These are phyloP conservation scores for Asterochloris erici DNA, from an alignment of 139 green algal genomes.

Conservation along the genomic window DNA sequence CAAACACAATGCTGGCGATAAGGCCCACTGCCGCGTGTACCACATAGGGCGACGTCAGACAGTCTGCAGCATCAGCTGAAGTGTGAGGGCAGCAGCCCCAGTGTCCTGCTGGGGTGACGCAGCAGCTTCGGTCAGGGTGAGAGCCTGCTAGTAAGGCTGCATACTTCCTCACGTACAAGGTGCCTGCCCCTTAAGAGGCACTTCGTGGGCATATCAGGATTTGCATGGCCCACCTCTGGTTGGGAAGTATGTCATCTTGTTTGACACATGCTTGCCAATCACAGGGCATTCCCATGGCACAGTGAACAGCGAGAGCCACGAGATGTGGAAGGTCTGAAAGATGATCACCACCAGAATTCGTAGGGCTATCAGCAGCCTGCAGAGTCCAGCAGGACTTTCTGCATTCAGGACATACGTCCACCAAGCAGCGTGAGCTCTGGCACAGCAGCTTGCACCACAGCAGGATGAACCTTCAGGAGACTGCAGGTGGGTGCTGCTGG, in stretches of 20 bases:
- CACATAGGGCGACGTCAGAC: not conserved
- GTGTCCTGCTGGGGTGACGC: not conserved
- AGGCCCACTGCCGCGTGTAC: slow-evolving; percentile 9
- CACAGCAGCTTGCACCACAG: not conserved
- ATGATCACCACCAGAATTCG: slow-evolving; percentile 4
- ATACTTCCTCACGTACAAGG: no score
- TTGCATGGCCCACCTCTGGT: not conserved
- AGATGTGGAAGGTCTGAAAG: slow-evolving; percentile 9
- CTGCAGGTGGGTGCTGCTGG: not conserved
- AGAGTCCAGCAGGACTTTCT: not conserved
- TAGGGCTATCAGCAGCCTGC: slow-evolving; percentile 7
- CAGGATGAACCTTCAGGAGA: not conserved
- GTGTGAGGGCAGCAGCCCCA: not conserved
- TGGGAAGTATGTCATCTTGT: slow-evolving; percentile 4
- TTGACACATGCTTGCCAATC: slow-evolving; percentile 4
- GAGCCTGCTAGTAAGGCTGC: no score
- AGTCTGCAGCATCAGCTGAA: not conserved
- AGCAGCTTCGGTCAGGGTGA: not conserved
- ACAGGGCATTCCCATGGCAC: slow-evolving; percentile 13
- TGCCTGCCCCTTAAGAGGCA: no score
- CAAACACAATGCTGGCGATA: not conserved
- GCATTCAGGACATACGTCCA: no score
- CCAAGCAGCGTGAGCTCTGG: no score
- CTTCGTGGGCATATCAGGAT: no score
- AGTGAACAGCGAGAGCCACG: slow-evolving; percentile 7